These are phyloP conservation scores for Fusarium denticulatum DNA, from an alignment of 2,329 filamentous ascomycete genomes.

Conservation along the genomic window DNA sequence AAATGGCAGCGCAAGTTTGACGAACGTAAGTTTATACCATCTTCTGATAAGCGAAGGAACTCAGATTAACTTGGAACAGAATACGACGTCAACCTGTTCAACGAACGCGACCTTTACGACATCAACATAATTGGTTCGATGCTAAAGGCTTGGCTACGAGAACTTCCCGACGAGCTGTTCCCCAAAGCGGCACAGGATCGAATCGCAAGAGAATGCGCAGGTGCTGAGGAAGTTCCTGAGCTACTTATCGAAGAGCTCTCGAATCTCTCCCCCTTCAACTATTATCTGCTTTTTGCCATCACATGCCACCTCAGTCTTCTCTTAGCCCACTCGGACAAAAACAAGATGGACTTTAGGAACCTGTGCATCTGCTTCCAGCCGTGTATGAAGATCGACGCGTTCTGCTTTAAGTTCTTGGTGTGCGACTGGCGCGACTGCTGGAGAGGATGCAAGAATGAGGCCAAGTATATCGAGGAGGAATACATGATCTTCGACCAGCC, in stretches of 20 bases:
- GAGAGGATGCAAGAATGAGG: constrained; percentile 94
- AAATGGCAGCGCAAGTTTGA: constrained; percentile 95
- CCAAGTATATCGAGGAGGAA: constrained; percentile 78
- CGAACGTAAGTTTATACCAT: constrained; percentile 65
- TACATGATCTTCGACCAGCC: constrained; percentile 69
- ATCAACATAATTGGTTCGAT: constrained; percentile 97
- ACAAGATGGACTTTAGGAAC: constrained; percentile 98
- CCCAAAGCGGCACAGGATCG: constrained; percentile 84
- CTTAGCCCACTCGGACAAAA: constrained; percentile 90
- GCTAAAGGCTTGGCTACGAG: constrained; percentile 95
- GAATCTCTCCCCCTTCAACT: constrained; percentile 94
- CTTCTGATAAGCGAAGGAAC: neutral
- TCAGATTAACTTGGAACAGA: constrained; percentile 59
- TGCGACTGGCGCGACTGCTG: constrained; percentile 97
- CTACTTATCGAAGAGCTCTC: constrained; percentile 91
- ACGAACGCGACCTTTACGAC: constrained; percentile 88
- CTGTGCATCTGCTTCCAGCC: constrained; percentile 97
- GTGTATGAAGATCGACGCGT: constrained; percentile 94
- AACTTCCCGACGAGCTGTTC: constrained; percentile 93
- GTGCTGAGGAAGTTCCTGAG: constrained; percentile 82
- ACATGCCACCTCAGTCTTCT: constrained; percentile 94
- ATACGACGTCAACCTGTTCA: constrained; percentile 88
- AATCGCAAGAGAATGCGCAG: constrained; percentile 81
- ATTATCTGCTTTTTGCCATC: constrained; percentile 96
- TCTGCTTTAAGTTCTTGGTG: constrained; percentile 94